Conservation (phyloP, 2,329 filamentous ascomycete genomes). For the Dactylella cylindrospora region DNA sequence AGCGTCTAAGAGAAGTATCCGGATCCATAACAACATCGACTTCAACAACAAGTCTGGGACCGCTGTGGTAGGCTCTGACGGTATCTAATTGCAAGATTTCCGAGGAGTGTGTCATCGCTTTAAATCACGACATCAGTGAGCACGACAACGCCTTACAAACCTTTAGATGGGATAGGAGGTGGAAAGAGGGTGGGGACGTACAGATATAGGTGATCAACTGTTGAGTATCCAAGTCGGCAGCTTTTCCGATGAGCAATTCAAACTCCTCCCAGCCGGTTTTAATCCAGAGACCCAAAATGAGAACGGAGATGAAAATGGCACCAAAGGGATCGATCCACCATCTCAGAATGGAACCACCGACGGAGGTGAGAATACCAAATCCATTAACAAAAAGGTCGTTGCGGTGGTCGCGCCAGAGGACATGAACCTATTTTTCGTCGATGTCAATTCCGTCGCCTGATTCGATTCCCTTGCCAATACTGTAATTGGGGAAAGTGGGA, state of each 20-base stretch:
- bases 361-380: slow-evolving; percentile 83
- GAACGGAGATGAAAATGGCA: slow-evolving; percentile 75
- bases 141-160: not conserved
- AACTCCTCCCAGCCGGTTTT: slow-evolving; percentile 82
- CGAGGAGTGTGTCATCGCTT: slow-evolving; percentile 80
- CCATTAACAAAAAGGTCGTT: slow-evolving; percentile 98
- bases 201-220: slow-evolving; percentile 95
- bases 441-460: not conserved
- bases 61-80: slow-evolving; percentile 88
- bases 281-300: slow-evolving; percentile 80
- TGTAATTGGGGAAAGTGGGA: too few relatives aligned
- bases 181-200: slow-evolving; percentile 50
- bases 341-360: slow-evolving; percentile 81
- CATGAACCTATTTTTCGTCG: slow-evolving; percentile 43
- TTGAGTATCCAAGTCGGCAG: slow-evolving; percentile 79
- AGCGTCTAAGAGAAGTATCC: slow-evolving; percentile 68
- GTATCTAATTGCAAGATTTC: slow-evolving; percentile 86
- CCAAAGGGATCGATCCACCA: slow-evolving; percentile 98
- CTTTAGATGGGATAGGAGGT: slow-evolving; percentile 4
- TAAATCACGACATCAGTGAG: slow-evolving; percentile 2
- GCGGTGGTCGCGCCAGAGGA: slow-evolving; percentile 64
- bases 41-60: slow-evolving; percentile 80
- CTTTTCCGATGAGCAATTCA: slow-evolving; percentile 83
- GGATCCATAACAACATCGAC: slow-evolving; percentile 94
- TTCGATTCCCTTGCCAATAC: not conserved